These are phyloP conservation scores for Linum lewisii DNA, from an alignment of 345 rosid species.

Conservation along the genomic window DNA sequence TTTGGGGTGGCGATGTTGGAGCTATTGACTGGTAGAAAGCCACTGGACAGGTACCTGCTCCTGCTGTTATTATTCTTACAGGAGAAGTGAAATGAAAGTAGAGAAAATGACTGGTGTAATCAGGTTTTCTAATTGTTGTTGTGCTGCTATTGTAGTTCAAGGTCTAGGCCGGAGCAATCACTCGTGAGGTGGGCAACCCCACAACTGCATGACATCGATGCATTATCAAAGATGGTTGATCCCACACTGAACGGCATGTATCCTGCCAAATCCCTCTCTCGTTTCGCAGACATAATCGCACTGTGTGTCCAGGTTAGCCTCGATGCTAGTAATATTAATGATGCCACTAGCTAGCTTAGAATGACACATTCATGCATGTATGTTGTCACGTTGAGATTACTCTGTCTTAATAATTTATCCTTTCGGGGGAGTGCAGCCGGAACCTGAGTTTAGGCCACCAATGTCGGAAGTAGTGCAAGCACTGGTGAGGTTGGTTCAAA, in stretches of 20 bases:
- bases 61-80: slow-evolving; percentile 1
- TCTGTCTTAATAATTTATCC: neutral
- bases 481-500: slow-evolving; percentile 78
- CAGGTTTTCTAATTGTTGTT: neutral
- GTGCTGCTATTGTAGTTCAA: slow-evolving; percentile 40
- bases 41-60: slow-evolving; percentile 69
- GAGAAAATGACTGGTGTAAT: neutral
- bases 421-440: slow-evolving; percentile 45
- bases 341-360: too few relatives aligned
- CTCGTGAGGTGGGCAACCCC: slow-evolving; percentile 99
- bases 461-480: slow-evolving; percentile 99
- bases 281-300: slow-evolving; percentile 94
- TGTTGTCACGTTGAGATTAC: neutral
- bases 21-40: slow-evolving; percentile 92
- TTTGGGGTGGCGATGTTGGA: slow-evolving; percentile 99
- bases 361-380: neutral
- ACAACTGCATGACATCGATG: slow-evolving; percentile 93
- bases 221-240: slow-evolving; percentile 97
- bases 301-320: slow-evolving; percentile 85
- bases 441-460: slow-evolving; percentile 97
- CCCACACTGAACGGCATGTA: slow-evolving; percentile 90
- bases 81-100: too few relatives aligned
- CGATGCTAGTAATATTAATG: neutral
- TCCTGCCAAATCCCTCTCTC: slow-evolving; percentile 95
- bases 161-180: slow-evolving; percentile 87